These are phyloP conservation scores for Hordeum pubiflorum DNA, from an alignment of 202 grass and related monocot species.

Conservation along the genomic window DNA sequence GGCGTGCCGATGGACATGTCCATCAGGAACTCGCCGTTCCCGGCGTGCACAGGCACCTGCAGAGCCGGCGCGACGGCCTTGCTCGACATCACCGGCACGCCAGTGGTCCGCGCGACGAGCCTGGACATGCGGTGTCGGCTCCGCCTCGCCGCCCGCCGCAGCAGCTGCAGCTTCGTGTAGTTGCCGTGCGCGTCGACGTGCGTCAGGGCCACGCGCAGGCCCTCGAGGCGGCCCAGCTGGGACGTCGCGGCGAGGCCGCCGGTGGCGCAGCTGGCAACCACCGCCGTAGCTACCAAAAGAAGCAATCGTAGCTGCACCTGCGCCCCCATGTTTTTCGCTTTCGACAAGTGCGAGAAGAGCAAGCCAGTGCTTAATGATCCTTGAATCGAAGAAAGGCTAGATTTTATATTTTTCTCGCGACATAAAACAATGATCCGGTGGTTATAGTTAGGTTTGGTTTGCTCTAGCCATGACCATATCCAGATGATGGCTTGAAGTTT, in stretches of 20 bases:
- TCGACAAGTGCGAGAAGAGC: not conserved
- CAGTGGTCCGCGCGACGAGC: conserved; percentile 34
- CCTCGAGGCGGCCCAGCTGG: not conserved
- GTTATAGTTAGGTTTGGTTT: conserved; percentile 46
- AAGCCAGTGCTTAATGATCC: not conserved
- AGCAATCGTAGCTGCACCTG: conserved; percentile 13
- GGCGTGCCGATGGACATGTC: conserved; percentile 64
- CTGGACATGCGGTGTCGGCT: conserved; percentile 53
- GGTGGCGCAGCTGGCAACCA: not conserved
- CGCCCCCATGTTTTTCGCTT: conserved; percentile 4
- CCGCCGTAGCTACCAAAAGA: conserved; percentile 4
- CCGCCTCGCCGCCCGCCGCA: conserved; percentile 48
- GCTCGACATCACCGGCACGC: conserved; percentile 14
- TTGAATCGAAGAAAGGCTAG: not conserved
- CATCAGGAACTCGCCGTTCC: conserved; percentile 63
- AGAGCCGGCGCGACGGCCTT: conserved; percentile 21
- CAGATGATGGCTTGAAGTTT: not conserved
- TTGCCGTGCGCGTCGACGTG: conserved; percentile 58
- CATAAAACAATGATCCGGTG: conserved; percentile 10
- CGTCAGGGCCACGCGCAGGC: conserved; percentile 52
- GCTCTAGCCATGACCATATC: not conserved
- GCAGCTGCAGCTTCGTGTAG: conserved; percentile 54
- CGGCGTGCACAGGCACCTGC: conserved; percentile 46
- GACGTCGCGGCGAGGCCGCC: not conserved
- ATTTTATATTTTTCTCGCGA: conserved; percentile 18